A percentile compares a stretch with the other conserved stretches of the same genome.
Conservation (phyloP, 768 basidiomycete genomes). For the Mrakia blollopis region DNA sequence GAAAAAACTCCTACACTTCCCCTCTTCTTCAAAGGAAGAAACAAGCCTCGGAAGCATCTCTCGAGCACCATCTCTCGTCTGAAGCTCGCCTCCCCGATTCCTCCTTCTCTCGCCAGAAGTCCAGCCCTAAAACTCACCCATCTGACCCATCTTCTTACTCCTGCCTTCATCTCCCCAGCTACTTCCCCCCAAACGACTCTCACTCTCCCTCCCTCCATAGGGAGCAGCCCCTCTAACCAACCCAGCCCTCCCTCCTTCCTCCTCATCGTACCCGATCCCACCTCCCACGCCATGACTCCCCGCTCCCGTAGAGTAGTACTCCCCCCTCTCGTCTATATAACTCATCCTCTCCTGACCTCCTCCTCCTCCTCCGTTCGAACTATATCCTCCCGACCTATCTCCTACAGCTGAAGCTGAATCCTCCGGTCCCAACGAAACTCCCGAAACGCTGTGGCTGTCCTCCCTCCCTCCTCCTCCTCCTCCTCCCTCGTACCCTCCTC, state of each 20-base stretch:
- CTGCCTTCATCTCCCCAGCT: not conserved
- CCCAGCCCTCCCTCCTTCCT: not conserved
- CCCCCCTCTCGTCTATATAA: not conserved
- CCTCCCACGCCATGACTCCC: not conserved
- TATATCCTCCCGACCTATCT: not conserved
- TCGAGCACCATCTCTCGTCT: too few species aligned
- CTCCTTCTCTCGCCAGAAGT: not conserved
- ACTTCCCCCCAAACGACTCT: not conserved
- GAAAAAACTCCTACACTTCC: too few species aligned
- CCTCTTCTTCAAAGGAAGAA: too few species aligned
- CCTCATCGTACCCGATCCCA: not conserved
- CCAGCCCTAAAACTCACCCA: not conserved
- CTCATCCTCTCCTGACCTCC: constrained; percentile 1
- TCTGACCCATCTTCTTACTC: not conserved
- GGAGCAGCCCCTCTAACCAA: not conserved
- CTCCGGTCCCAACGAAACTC: not conserved
- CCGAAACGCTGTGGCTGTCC: not conserved
- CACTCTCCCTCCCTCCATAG: too few species aligned
- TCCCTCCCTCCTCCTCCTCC: not conserved
- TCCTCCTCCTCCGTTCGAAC: not conserved
- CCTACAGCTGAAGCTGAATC: constrained; percentile 3
- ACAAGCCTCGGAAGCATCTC: not conserved
- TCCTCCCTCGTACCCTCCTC: not conserved
- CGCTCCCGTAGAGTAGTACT: not conserved
- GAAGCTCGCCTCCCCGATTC: not conserved